Evolutionary conservation across 2,329 filamentous ascomycete genomes (phyloP).

Genomic region (Teratosphaeriaceae sp.): DNA sequence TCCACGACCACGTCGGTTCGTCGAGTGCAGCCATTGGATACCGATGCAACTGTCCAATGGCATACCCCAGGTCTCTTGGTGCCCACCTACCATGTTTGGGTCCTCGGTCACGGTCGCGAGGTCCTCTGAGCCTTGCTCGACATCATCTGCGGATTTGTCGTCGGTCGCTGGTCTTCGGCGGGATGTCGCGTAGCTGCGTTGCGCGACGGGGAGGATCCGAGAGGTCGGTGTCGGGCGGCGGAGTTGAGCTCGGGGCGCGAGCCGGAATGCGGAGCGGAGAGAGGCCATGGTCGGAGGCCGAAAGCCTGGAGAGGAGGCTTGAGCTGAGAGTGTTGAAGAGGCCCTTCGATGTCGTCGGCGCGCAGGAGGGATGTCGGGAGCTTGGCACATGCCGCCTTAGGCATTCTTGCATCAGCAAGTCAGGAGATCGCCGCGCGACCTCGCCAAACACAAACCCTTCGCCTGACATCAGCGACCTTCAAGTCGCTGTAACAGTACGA

Average conservation of each 20-base stretch:
- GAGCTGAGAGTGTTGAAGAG: too few relatives aligned
- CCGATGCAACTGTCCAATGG: too few relatives aligned
- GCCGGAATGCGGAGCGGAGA: constrained; percentile 19
- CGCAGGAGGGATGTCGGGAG: too few relatives aligned
- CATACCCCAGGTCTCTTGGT: too few relatives aligned
- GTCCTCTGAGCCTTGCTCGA: constrained; percentile 24
- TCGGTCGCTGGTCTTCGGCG: constrained; percentile 14
- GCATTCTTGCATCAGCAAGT: too few relatives aligned
- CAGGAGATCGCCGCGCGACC: too few relatives aligned
- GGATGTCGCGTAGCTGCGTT: constrained; percentile 11
- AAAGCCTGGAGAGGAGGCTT: too few relatives aligned
- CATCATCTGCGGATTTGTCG: constrained; percentile 18
- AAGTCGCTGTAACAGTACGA: constrained; percentile 17
- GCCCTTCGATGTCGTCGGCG: background rate
- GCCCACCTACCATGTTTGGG: constrained; percentile 26
- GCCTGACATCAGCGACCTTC: background rate
- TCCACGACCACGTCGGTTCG: too few relatives aligned
- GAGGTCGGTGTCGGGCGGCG: constrained; percentile 17
- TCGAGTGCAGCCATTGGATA: too few relatives aligned
- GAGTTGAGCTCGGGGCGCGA: constrained; percentile 24
- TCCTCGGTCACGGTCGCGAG: constrained; percentile 18
- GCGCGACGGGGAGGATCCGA: constrained; percentile 17
- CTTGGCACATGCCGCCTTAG: too few relatives aligned
- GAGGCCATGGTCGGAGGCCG: constrained; percentile 21
- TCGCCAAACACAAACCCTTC: background rate